phyloP scores from a whole-genome alignment of 805 yeast species.

The Yamadazyma philogaea region DNA sequence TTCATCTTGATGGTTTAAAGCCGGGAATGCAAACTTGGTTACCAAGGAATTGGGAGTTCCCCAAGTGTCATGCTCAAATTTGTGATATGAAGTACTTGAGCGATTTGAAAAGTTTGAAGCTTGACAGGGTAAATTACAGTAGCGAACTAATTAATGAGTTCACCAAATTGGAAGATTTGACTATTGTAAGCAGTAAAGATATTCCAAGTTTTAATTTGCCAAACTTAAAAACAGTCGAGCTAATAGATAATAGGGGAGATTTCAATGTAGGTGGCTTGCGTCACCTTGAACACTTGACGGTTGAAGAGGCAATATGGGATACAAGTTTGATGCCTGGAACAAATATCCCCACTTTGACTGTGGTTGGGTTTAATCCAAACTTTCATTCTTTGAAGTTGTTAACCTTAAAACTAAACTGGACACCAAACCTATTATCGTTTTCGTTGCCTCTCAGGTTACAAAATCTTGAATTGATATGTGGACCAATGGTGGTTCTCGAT shows the following conservation, averaged over 20 bases:
- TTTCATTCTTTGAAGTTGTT: neutral
- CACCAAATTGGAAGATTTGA: neutral
- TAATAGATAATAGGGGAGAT: neutral
- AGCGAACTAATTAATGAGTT: neutral
- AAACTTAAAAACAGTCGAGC: neutral
- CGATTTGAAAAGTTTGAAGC: neutral
- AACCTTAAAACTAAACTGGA: neutral
- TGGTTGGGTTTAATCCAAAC: neutral
- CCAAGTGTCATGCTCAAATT: neutral
- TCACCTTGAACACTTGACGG: neutral
- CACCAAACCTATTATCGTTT: neutral
- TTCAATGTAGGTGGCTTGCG: neutral
- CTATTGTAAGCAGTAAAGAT: neutral
- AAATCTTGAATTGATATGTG: neutral
- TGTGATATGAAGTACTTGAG: neutral
- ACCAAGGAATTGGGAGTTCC: neutral
- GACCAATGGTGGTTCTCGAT: neutral
- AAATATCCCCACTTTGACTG: neutral
- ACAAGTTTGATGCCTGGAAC: neutral
- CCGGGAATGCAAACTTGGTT: neutral
- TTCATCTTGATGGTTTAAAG: neutral
- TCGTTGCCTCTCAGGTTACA: neutral
- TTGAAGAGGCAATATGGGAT: neutral
- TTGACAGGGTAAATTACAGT: neutral
- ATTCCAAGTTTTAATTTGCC: neutral